Conservation (phyloP, 2,329 filamentous ascomycete species). For the Endoconidiophora polonica region DNA sequence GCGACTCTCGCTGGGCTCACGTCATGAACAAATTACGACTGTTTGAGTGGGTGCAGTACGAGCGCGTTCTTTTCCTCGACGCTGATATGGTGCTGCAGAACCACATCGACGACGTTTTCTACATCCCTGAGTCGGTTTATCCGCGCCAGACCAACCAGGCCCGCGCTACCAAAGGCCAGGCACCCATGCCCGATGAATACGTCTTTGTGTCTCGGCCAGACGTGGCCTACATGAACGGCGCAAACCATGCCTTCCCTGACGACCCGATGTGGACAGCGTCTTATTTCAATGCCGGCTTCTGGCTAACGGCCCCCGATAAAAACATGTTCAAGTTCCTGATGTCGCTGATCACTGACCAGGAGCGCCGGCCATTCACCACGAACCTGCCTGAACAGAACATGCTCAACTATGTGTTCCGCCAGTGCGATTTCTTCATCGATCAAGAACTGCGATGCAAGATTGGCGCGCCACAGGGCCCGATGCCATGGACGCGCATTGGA, state of each 20-base stretch:
- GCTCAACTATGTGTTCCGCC: constrained; percentile 27
- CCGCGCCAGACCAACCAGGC: constrained; percentile 12
- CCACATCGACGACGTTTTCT: constrained; percentile 24
- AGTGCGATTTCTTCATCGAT: constrained; percentile 12
- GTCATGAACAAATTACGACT: constrained; percentile 27
- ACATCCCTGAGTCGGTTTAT: constrained; percentile 17
- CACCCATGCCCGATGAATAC: constrained; percentile 19
- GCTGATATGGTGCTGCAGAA: constrained; percentile 24
- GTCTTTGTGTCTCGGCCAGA: constrained; percentile 22
- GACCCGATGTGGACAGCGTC: constrained; percentile 15
- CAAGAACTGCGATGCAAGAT: constrained; percentile 5
- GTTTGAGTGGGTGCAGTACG: constrained; percentile 25
- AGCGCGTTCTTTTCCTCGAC: constrained; percentile 27
- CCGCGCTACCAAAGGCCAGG: constrained; percentile 18
- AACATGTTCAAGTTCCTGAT: constrained; percentile 24
- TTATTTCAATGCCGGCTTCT: constrained; percentile 26
- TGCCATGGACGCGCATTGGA: constrained; percentile 10
- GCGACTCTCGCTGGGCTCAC: constrained; percentile 24
- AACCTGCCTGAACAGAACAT: constrained; percentile 26
- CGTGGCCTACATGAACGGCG: constrained; percentile 18
- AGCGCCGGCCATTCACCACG: constrained; percentile 23
- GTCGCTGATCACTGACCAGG: constrained; percentile 18
- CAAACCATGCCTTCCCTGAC: constrained; percentile 23
- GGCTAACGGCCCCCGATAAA: constrained; percentile 23
- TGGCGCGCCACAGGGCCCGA: constrained; percentile 8